Evolutionary conservation across 768 basidiomycete species (phyloP), one percentile per base, ranked within the genome.

Genomic region (Pholiota molesta): DNA sequence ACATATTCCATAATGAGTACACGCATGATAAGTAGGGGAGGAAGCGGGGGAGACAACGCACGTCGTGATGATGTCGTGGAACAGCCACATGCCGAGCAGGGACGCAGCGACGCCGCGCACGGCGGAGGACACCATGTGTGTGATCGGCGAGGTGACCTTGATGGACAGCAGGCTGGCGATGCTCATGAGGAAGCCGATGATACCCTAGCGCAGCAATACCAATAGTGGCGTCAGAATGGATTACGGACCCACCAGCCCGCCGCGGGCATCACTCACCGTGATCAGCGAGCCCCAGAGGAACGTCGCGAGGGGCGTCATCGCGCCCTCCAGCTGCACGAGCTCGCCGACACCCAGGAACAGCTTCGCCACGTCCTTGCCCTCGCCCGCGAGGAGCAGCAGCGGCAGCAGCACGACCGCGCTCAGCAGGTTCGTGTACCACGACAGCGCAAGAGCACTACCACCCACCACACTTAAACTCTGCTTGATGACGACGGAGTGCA

Each of bases 111-210:
- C 96, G 17, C 97, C 95, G 57, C 96, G 91, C 4, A 97, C 94
- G 19, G 97, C 96, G 11, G 95, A 95, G 3, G 94, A 96, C 28
- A 97, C 80, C 96, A 98, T 99, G 74, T 99, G 96, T 2, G 96
- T 96, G 72, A 98, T 95, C 14, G 96, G 96, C 1, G 95, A 97
- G 8, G 96, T 99, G 63, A 98, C 92, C 74, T 99, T 96, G 81
- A 99, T 97, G 26, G 93, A 95, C 31, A 99, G 82, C 63, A 96
- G 78, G 64, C 92, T 94, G 10, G 96, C 95, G 57, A 99, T 85
- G 76, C 91, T 94, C 86, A 99, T 97, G 68, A 96, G 77, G 83
- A 97, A 99, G 10, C 96, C 96, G 56, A 97, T 78, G 17, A 84
- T 77, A 33, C 95, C 95, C 92, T 95, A 62, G 8, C n/a, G n/a